Conservation (phyloP, 148 eudicot genomes). For the Euryodendron excelsum region DNA sequence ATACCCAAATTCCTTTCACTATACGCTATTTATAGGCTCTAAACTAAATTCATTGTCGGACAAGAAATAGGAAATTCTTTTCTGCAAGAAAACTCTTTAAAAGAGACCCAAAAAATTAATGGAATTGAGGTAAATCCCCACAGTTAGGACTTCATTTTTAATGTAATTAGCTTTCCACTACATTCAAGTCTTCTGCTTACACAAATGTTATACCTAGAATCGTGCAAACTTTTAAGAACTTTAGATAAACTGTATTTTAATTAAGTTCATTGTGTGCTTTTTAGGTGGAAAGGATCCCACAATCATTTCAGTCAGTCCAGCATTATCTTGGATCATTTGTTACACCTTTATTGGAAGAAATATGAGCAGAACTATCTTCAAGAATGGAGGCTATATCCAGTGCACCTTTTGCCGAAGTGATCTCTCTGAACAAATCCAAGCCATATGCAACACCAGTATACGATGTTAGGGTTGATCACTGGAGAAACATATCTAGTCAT, state of each 20-base stretch:
- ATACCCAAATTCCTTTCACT: no score
- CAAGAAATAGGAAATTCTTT: no score
- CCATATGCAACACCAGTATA: conserved; percentile 13
- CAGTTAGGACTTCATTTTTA: no score
- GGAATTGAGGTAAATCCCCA: no score
- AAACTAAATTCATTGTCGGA: no score
- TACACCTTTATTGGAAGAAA: conserved; percentile 62
- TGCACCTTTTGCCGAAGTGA: conserved; percentile 55
- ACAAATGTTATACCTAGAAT: background rate
- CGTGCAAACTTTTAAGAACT: background rate
- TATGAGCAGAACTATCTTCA: conserved; percentile 49
- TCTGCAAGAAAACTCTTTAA: no score
- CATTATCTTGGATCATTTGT: conserved; percentile 45
- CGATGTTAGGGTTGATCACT: conserved; percentile 38
- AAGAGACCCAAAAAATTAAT: no score
- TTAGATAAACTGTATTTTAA: background rate
- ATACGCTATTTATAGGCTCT: no score
- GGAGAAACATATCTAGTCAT: conserved; percentile 43
- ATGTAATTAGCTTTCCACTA: no score
- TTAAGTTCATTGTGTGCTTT: background rate
- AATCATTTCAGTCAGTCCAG: conserved; percentile 33
- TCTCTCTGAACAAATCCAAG: conserved; percentile 16
- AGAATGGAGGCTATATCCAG: conserved; percentile 34
- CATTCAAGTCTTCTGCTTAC: background rate
- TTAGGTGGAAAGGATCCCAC: conserved; percentile 55